Evolutionary conservation across 495 filamentous ascomycete species (phyloP), one percentile per base, ranked within the genome.

Genomic region (Cetradonia linearis): DNA sequence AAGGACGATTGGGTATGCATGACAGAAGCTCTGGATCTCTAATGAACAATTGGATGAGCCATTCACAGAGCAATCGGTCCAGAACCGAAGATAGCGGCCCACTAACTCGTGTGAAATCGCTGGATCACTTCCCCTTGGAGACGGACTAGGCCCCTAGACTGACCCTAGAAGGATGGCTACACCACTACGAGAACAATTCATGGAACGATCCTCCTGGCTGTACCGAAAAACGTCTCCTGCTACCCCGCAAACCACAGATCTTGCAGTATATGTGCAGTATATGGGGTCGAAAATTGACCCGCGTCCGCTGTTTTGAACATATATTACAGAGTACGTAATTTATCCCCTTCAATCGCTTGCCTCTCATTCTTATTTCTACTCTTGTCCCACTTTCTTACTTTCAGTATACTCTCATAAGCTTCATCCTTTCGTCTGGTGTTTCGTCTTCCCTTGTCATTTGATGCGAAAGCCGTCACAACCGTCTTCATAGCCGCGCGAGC

Each of bases 401-500:
- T n/a, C 42, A 36, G 18, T 38, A 48, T 48, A 5, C 56, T 23
- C 36, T 3, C 42, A 18, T 2, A 25, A 33, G 16, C 10, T 0
- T 37, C n/a, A 33, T 27, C 27, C 6, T 46, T 20, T 20, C 6
- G 20, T 23, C 34, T 40, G 18, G 3, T 52, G 36, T 42, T 42
- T 53, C 47, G n/a, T 38, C 27, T 20, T 36, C 30, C 25, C 9
- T 9, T 33, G 2, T 9, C 20, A 2, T 53, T 11, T 13, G 20
- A 60, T 60, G 58, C 58, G 58, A 49, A 53, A 60, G 58, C 47
- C 58, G 57, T 59, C 27, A 33, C 13, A 53, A 38, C 46, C 57
- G 23, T 44, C 46, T 27, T 30, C 20, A 50, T 60, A 60, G 48
- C 58, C 58, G 58, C 58, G 27, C 48, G 50, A 60, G 36, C 34